Evolutionary conservation across 2,329 filamentous ascomycete genomes (phyloP).

Genomic region (Myriosclerotinia scirpicola): DNA sequence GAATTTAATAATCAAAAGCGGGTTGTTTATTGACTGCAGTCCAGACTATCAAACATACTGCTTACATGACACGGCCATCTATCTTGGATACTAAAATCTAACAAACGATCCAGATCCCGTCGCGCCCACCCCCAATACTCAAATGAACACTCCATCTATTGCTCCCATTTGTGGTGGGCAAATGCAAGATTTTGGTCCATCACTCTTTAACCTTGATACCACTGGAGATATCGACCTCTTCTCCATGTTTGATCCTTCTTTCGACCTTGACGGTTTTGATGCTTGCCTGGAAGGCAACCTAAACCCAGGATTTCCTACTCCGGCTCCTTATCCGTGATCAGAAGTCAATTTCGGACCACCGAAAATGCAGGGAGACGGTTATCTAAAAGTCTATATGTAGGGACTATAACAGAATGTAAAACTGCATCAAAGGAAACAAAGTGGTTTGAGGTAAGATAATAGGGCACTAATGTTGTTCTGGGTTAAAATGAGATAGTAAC

Average conservation of each 20-base stretch:
- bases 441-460: neutral
- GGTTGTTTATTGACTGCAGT: no score
- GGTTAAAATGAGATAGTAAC: no score
- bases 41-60: no score
- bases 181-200: conserved; percentile 29
- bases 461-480: no score
- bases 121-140: neutral
- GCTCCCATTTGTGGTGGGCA: neutral
- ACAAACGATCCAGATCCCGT: neutral
- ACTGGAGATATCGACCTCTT: conserved; percentile 31
- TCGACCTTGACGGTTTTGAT: conserved; percentile 35
- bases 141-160: neutral
- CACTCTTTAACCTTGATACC: conserved; percentile 28
- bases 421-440: neutral
- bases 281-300: conserved; percentile 32
- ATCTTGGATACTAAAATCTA: neutral
- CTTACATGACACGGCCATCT: no score
- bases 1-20: no score
- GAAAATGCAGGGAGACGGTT: neutral
- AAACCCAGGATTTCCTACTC: conserved; percentile 28
- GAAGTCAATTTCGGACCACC: neutral
- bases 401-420: neutral
- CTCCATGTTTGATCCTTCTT: conserved; percentile 34
- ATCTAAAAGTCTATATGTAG: neutral
- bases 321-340: conserved; percentile 6